Percentiles rank a stretch among this genome's conserved stretches.
Evolutionary conservation across 768 basidiomycete genomes (phyloP).

Genomic region (Leccinum longicurvipes): DNA sequence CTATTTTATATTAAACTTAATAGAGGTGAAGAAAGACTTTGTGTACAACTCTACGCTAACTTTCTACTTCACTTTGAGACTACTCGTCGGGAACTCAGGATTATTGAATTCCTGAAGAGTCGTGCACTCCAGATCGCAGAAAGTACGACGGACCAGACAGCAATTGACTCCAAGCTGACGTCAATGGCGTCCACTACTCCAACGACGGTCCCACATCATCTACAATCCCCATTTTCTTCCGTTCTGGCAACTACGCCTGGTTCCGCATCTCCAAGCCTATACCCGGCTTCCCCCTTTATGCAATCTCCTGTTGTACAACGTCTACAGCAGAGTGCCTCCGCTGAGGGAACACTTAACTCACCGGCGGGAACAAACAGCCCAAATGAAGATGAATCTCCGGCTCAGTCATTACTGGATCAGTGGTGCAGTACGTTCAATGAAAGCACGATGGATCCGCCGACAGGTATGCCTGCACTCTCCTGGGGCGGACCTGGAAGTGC

Average conservation of each 20-base stretch:
- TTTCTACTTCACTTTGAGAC: no score
- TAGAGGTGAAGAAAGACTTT: no score
- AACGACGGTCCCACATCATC: constrained; percentile 11
- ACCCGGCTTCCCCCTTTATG: constrained; percentile 26
- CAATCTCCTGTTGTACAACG: constrained; percentile 58
- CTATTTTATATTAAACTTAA: no score
- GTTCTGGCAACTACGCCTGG: constrained; percentile 21
- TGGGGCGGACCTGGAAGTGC: constrained; percentile 59
- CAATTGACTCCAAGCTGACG: constrained; percentile 37
- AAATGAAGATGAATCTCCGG: constrained; percentile 66
- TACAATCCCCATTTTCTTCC: constrained; percentile 21
- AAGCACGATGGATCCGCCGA: constrained; percentile 50
- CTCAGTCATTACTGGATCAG: constrained; percentile 77
- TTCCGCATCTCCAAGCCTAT: constrained; percentile 22
- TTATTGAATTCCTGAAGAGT: constrained; percentile 75
- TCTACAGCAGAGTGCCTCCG: constrained; percentile 45
- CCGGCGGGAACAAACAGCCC: constrained; percentile 70
- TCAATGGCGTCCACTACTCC: constrained; percentile 12
- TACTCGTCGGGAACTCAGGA: constrained; percentile 77
- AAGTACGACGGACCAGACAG: constrained; percentile 19
- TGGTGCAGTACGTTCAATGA: constrained; percentile 83
- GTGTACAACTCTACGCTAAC: no score
- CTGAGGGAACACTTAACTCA: constrained; percentile 49
- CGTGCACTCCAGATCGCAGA: constrained; percentile 58
- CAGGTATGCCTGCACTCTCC: constrained; percentile 45